These are phyloP conservation scores for Trypanosoma rangeli DNA, from an alignment of 208 protist genomes.

Conservation along the genomic window DNA sequence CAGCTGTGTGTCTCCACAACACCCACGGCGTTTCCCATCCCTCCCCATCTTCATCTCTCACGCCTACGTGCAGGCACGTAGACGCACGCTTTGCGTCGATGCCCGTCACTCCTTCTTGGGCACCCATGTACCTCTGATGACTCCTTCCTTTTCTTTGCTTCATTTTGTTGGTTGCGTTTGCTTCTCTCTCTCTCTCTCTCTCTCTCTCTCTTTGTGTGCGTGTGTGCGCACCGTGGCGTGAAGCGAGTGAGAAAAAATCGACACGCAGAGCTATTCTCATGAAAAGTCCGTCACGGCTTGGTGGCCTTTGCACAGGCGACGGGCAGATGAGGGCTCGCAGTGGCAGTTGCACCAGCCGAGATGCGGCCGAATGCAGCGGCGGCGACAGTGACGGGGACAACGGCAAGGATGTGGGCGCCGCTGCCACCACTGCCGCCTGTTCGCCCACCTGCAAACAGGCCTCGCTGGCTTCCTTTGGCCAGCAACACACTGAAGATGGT, in stretches of 20 bases:
- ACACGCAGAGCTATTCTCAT: background rate
- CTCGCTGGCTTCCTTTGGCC: background rate
- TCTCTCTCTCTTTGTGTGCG: background rate
- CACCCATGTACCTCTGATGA: background rate
- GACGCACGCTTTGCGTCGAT: too few relatives aligned
- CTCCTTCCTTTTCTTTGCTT: background rate
- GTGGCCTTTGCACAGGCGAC: background rate
- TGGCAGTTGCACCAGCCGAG: background rate
- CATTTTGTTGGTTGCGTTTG: background rate
- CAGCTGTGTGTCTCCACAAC: too few relatives aligned
- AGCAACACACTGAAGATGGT: background rate
- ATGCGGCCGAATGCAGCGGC: background rate
- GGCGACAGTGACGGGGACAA: background rate
- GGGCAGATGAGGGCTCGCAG: background rate
- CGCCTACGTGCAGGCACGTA: too few relatives aligned
- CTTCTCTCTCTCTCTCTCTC: slow-evolving; percentile 4
- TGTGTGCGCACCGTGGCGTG: too few relatives aligned
- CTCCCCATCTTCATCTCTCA: too few relatives aligned
- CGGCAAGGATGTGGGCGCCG: slow-evolving; percentile 1
- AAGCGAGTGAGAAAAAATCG: background rate
- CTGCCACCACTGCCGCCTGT: background rate
- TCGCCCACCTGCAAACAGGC: slow-evolving; percentile 6
- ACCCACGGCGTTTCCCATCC: too few relatives aligned
- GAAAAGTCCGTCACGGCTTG: background rate
- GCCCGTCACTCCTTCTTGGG: too few relatives aligned